Evolutionary conservation across 2,329 filamentous ascomycete genomes (phyloP), one percentile per base, ranked within the genome.

Genomic region (Alternaria triticimaculans): DNA sequence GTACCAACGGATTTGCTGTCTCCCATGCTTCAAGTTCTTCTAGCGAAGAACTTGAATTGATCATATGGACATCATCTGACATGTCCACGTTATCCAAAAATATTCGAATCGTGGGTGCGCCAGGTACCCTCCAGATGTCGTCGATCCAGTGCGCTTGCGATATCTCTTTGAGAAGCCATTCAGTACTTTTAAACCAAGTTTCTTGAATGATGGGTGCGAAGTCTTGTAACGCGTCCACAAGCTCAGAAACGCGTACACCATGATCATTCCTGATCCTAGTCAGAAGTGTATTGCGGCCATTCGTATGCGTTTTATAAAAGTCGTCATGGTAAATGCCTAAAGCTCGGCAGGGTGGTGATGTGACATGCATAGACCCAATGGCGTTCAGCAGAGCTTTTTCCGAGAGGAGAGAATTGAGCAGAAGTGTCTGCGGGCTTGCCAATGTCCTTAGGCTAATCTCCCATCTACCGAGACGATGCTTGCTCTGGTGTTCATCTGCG

Each of bases 321-420:
- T 41, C 51, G 5, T 15, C 5, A 41, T 54, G 33, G 5, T 41
- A 54, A 9, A 54, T 54, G 4, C 51, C 51, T 3, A 54, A 26
- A 3, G 18, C 26, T 41, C 41, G 12, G 12, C 28, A 14, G 12
- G 51, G 33, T 12, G 51, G 28, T 3, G 9, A 6, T 0, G 51
- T 54, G 21, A 54, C 33, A 1, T 54, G 51, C 51, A 54, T 54
- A 15, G 51, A 54, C 14, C 51, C 28, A 23, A 54, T 6, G 3
- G 28, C 33, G 3, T 54, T 14, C 1, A 23, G 3, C 20, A 54
- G 5, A 6, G 7, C 15, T 10, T 23, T 21, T 6, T 2, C 21
- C 3, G 23, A 6, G 23, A 48, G 21, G 43, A 37, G 7, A 2
- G 14, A 5, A 1, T 28, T 25, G 43, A 18, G 41, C 2, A 28